Base-by-base conservation (phyloP, 768 basidiomycete species). In the Rubroboletus satanas region DNA sequence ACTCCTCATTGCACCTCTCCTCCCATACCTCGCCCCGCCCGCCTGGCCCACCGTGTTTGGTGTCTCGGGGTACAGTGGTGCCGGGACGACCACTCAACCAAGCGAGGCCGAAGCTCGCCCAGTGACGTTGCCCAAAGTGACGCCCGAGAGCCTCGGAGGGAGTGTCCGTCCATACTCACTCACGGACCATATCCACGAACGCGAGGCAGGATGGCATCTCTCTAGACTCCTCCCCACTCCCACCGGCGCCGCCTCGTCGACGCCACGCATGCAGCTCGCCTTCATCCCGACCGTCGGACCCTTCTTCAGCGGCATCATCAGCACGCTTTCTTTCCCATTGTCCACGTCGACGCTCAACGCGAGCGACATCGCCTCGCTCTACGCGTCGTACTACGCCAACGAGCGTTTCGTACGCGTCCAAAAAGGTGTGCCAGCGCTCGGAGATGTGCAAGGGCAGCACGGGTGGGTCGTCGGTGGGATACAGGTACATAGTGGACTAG, bases 141-240 rank as follows among this genome's bases (percentile, higher is more conserved):
- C 85, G 1, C 78, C 90, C 0, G 84, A 90, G 60, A 84, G 79
- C 57, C 83, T 99, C 14, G 75, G 73, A 2, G 86, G 88, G 12
- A 90, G 86, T 3, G 73, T 98, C 45, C 81, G 84, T 50, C 87
- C 95, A 7, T 99, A 99, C 73, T 66, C 92, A 0, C 75, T 99
- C 45, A 99, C 97, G 14, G 94, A 95, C 71, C 97, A 99, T 74
- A 97, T 99, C 66, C 97, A 99, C 77, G 97, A 99, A 71, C 90
- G 97, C 43, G 97, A 99, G 73, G 92, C 95, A 0, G 85, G 87
- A 3, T 76, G 76, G 61, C 97, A 97, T 71, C 84, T 99, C 48
- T 83, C 88, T 8, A 71, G 70, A 4, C 80, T 92, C 35, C 73
- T 86, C 38, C 60, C 71, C 5, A 10, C 18, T 0, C 15, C 60